Percentiles rank a stretch among this genome's conserved stretches.
phyloP scores from a whole-genome alignment of 2,329 filamentous ascomycete species.

The Drechslerella coelobrocha region DNA sequence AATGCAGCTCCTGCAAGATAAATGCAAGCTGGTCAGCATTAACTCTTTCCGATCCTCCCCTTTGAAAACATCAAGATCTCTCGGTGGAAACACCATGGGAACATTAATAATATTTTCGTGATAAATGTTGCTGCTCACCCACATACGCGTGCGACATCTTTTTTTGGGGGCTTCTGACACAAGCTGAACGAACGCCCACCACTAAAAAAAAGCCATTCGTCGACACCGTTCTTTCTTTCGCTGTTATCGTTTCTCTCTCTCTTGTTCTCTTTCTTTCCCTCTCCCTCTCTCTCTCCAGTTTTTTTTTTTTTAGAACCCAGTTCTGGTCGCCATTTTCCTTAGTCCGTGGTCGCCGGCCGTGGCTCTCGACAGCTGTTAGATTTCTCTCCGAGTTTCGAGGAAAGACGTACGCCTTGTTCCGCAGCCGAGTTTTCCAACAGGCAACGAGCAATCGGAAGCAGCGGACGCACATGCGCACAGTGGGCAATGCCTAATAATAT shows the following conservation, averaged over 20 bases:
- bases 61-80: background rate
- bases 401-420: background rate
- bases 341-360: too few relatives aligned
- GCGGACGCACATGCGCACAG: background rate
- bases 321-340: too few relatives aligned
- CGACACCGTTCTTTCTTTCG: background rate
- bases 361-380: background rate
- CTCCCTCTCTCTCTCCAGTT: background rate
- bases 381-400: constrained; percentile 5
- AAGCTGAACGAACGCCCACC: background rate
- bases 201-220: background rate
- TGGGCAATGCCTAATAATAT: constrained; percentile 1
- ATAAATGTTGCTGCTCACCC: background rate
- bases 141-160: background rate
- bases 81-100: background rate
- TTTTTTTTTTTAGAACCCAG: background rate
- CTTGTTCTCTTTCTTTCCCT: background rate
- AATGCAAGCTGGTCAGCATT: background rate
- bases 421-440: background rate
- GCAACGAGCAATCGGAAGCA: background rate
- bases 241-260: background rate
- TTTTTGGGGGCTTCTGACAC: background rate
- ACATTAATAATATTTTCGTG: background rate
- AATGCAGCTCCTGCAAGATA: constrained; percentile 3
- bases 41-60: background rate